Evolutionary conservation across 805 yeast genomes (phyloP), one percentile per base, ranked within the genome.

Genomic region (Candida sakaeoensis): DNA sequence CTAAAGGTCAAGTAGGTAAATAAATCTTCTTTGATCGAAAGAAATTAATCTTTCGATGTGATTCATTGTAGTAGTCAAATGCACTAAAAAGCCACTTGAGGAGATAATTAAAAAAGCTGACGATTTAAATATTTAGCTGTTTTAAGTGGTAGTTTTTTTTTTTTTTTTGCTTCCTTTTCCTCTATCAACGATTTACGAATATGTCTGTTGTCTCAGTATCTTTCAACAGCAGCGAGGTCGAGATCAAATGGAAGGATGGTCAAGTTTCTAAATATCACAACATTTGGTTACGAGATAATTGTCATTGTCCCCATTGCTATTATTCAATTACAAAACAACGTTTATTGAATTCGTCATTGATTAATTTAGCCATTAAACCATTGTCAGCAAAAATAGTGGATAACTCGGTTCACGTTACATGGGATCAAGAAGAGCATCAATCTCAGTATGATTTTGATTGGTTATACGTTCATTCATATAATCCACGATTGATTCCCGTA

Each of bases 251-350:
- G 47, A 26, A 33, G 2, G 32, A 40, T 8, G 37, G 27, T 14
- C 8, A 15, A 10, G 15, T 22, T 2, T 44, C 57, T n/a, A 49
- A 37, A 17, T 59, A 42, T 43, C 79, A 77, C 51, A 54, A 72
- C 52, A 67, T 81, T 33, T 81, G 86, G 86, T 63, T 81, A 14
- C 63, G 87, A 34, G 87, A 81, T 55, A 70, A 74, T 49, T 81
- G 87, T 48, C 82, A 72, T 45, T 80, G 85, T 46, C 56, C 60
- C 8, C 47, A 64, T 21, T 79, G 85, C 55, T 78, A 68, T 57
- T 79, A 73, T 51, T 58, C 69, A 3, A 51, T 60, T 34, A 81
- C 87, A 24, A 77, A 74, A 49, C 87, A 81, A 56, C 59, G 86
- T 37, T 58, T 80, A 17, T 64, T 77, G 35, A 75, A 80, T 49